A percentile compares a stretch with the other conserved stretches of the same genome.
phyloP scores from a whole-genome alignment of 257 asterid genomes.

The Leptodermis oblonga region DNA sequence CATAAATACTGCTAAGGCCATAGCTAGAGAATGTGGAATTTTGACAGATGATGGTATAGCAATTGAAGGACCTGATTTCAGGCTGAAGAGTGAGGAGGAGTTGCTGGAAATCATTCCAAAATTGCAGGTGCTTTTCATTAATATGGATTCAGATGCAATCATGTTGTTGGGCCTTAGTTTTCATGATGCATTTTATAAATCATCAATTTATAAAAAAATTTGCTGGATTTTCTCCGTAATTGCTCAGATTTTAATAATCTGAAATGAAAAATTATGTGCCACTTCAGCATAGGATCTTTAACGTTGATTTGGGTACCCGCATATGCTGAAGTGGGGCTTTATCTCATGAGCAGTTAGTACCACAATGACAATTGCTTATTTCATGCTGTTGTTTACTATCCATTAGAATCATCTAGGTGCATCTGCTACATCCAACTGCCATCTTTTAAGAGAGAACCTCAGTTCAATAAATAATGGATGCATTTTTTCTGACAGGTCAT shows the following conservation, averaged over 20 bases:
- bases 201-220: background rate
- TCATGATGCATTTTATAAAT: background rate
- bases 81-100: constrained; percentile 59
- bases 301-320: background rate
- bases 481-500: constrained; percentile 50
- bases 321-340: background rate
- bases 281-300: background rate
- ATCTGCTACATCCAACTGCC: constrained; percentile 6
- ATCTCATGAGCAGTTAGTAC: background rate
- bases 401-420: background rate
- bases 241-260: background rate
- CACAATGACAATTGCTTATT: background rate
- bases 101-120: constrained; percentile 70
- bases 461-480: background rate
- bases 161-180: background rate
- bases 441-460: background rate
- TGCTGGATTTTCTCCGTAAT: background rate
- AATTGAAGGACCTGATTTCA: constrained; percentile 87
- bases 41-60: constrained; percentile 74
- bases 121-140: constrained; percentile 49
- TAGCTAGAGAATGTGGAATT: constrained; percentile 93
- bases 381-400: background rate
- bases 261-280: background rate
- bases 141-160: background rate
- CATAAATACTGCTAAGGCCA: constrained; percentile 86